Evolutionary conservation across 306 rosid genomes (phyloP), one percentile per base, ranked within the genome.

Genomic region (Echinosophora koreensis): DNA sequence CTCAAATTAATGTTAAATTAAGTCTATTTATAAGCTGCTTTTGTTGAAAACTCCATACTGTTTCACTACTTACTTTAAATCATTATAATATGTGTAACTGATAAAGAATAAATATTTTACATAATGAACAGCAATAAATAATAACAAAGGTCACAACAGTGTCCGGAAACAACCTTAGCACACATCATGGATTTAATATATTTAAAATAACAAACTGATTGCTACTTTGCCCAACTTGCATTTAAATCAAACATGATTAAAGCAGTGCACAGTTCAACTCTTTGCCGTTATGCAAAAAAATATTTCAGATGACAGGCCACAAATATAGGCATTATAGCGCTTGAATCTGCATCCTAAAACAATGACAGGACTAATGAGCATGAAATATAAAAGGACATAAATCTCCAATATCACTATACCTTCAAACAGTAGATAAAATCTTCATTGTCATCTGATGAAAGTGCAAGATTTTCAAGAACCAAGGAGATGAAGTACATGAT

Each of bases 391-490:
- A 64, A 6, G 44, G 55, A 54, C 28, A 60, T 35, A 28, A 15
- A 22, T 73, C 56, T 15, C 39, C 3, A 18, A 9, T 28, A 39
- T 38, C 80, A 57, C 34, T 50, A 74, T 88, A 95, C 99, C 99
- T 90, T 95, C 91, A 87, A 83, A 84, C 97, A 88, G 85, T 83
- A 95, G 78, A 95, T 80, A 66, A 95, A 88, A 83, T 95, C 97
- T 84, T 89, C 96, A 71, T 92, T 95, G 77, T 89, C 90, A 79
- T 90, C 92, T 4, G 88, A 92, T 14, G 97, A 95, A 30, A 95
- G 91, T 71, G 94, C 97, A 79, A 95, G 89, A 81, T 95, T 92
- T 83, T 95, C 99, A 28, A 95, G 89, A 62, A 90, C 92, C 85
- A 95, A 50, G 62, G 79, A 15, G 69, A 90, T 95, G 88, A 88